phyloP scores from a whole-genome alignment of 2,329 filamentous ascomycete genomes.

The Fusarium coffeatum region DNA sequence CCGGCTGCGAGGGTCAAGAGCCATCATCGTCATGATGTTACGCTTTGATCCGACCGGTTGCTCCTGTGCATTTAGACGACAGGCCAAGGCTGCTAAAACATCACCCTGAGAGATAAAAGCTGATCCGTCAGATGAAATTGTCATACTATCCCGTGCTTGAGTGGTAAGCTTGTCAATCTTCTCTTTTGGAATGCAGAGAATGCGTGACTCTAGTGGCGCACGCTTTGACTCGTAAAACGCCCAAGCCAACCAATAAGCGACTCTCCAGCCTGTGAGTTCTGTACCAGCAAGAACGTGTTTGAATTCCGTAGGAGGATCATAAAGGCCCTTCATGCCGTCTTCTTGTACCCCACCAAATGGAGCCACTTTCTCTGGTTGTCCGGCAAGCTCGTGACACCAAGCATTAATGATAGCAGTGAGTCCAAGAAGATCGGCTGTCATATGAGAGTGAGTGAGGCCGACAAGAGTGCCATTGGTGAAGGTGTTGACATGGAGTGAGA shows the following conservation, averaged over 20 bases:
- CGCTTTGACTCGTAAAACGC: neutral
- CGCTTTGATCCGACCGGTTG: neutral
- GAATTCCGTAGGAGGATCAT: neutral
- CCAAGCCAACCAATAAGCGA: neutral
- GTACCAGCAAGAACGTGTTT: conserved; percentile 13
- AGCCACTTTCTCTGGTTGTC: neutral
- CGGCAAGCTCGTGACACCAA: conserved; percentile 16
- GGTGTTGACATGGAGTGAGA: conserved; percentile 20
- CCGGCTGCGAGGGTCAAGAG: conserved; percentile 23
- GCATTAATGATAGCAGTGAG: conserved; percentile 19
- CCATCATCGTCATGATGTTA: conserved; percentile 16
- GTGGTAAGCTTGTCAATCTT: neutral
- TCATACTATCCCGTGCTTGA: conserved; percentile 2
- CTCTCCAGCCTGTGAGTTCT: conserved; percentile 16
- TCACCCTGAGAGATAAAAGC: conserved; percentile 15
- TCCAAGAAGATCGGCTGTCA: conserved; percentile 22
- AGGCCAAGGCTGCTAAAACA: conserved; percentile 15
- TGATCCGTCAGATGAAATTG: neutral
- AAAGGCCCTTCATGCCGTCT: neutral
- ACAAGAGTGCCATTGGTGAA: conserved; percentile 28
- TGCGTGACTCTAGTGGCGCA: neutral
- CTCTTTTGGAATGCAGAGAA: conserved; percentile 7
- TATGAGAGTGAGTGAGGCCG: conserved; percentile 13
- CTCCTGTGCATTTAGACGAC: conserved; percentile 6
- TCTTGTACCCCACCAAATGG: neutral